phyloP scores from a whole-genome alignment of 2,329 filamentous ascomycete species.

The Fusarium sp. region DNA sequence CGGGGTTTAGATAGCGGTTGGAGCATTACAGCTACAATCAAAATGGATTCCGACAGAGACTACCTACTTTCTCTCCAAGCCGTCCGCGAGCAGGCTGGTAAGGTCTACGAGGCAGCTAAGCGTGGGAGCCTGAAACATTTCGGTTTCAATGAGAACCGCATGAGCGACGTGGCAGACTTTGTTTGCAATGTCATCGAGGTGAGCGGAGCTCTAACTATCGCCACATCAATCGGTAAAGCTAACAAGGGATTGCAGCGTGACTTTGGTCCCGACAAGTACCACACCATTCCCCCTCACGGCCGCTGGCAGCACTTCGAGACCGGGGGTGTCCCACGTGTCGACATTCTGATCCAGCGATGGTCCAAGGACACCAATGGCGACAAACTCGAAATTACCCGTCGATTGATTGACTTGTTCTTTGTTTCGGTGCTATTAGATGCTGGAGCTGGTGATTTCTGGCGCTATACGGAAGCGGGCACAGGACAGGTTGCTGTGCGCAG shows the following conservation, averaged over 20 bases:
- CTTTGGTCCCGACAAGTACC: conserved; percentile 63
- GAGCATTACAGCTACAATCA: not conserved
- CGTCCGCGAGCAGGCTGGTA: conserved; percentile 55
- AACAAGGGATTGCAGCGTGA: conserved; percentile 58
- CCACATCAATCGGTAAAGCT: fast-evolving
- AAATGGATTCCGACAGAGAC: conserved; percentile 35
- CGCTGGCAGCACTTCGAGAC: conserved; percentile 77
- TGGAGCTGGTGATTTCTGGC: conserved; percentile 66
- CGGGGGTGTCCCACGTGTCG: conserved; percentile 66
- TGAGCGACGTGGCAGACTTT: conserved; percentile 59
- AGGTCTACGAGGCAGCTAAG: conserved; percentile 57
- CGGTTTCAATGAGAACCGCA: conserved; percentile 56
- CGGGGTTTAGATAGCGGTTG: too few species aligned
- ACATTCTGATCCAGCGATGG: conserved; percentile 63
- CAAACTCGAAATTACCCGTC: conserved; percentile 64
- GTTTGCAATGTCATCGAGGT: conserved; percentile 62
- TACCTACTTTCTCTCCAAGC: conserved; percentile 57
- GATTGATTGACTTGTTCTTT: conserved; percentile 73
- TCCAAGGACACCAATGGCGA: conserved; percentile 54
- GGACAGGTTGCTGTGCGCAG: conserved; percentile 58
- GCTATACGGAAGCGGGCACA: conserved; percentile 59
- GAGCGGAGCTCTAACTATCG: not conserved
- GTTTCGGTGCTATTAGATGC: conserved; percentile 73
- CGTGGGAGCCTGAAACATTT: conserved; percentile 60
- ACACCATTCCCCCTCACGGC: conserved; percentile 68